Conservation (phyloP, 106 monocot species). For the Posidonia australis region DNA sequence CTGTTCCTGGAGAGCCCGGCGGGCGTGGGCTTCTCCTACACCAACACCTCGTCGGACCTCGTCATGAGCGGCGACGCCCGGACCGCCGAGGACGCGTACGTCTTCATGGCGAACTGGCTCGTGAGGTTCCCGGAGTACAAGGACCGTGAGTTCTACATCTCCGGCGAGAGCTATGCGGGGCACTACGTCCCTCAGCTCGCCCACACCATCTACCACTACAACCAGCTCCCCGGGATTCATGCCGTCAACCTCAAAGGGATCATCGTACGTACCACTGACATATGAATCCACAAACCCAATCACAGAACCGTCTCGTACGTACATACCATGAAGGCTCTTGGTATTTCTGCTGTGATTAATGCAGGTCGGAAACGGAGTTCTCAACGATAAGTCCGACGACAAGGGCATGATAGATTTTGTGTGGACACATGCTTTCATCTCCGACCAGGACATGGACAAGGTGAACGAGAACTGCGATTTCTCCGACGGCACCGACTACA, state of each 20-base stretch:
- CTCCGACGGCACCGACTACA: neutral
- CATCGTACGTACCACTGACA: neutral
- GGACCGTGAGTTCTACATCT: constrained; percentile 31
- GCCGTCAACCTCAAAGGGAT: constrained; percentile 31
- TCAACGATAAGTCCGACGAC: constrained; percentile 2
- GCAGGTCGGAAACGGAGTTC: constrained; percentile 29
- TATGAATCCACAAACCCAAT: no score
- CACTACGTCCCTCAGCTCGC: constrained; percentile 49
- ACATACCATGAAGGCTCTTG: no score
- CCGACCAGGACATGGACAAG: constrained; percentile 4
- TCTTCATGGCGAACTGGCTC: constrained; percentile 37
- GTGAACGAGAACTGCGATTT: constrained; percentile 31
- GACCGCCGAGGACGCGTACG: constrained; percentile 22
- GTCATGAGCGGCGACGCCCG: constrained; percentile 11
- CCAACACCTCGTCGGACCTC: constrained; percentile 21
- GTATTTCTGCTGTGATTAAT: neutral
- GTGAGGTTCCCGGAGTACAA: constrained; percentile 37
- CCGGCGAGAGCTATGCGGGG: constrained; percentile 50
- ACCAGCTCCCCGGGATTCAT: neutral
- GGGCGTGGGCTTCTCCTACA: constrained; percentile 49
- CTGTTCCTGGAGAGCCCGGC: constrained; percentile 37
- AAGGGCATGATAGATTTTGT: constrained; percentile 13
- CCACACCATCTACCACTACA: constrained; percentile 18
- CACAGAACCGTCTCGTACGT: no score
- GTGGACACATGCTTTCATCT: constrained; percentile 33